A percentile compares a stretch with the other conserved stretches of the same genome.
Conservation (phyloP, 2,329 filamentous ascomycete species). For the Paecilomyces dactylethromorphus region DNA sequence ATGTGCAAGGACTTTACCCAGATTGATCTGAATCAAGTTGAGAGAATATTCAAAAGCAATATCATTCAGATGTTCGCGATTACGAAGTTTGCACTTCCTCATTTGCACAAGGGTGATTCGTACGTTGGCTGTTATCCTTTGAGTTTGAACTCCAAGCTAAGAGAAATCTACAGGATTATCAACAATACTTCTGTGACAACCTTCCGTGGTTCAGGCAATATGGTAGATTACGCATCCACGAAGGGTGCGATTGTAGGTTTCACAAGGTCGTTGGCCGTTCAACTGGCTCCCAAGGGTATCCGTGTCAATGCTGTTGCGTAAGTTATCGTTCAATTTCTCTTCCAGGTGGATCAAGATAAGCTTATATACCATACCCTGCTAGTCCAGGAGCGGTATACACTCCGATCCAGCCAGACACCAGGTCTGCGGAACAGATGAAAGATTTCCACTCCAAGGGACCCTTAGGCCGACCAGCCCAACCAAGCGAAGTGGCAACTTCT, state of each 20-base stretch:
- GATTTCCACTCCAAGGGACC: slow-evolving; percentile 19
- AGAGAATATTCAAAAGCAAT: slow-evolving; percentile 52
- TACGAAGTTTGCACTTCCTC: slow-evolving; percentile 50
- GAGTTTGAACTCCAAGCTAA: not conserved
- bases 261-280: slow-evolving; percentile 47
- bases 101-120: slow-evolving; percentile 48
- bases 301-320: slow-evolving; percentile 45
- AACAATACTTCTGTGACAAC: slow-evolving; percentile 51
- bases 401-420: slow-evolving; percentile 28
- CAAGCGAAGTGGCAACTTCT: slow-evolving; percentile 33
- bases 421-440: slow-evolving; percentile 28
- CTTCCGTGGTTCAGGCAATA: slow-evolving; percentile 45
- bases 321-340: slow-evolving; percentile 8
- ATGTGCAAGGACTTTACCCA: slow-evolving; percentile 48
- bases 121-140: slow-evolving; percentile 16
- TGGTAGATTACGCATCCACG: slow-evolving; percentile 52
- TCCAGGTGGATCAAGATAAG: not conserved
- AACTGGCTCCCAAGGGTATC: slow-evolving; percentile 52
- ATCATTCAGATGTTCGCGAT: slow-evolving; percentile 55
- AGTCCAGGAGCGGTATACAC: slow-evolving; percentile 30
- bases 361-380: not conserved
- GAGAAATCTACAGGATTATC: slow-evolving; percentile 40
- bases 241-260: slow-evolving; percentile 55
- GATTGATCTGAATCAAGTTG: slow-evolving; percentile 49
- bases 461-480: slow-evolving; percentile 30